Evolutionary conservation across 768 basidiomycete species (phyloP).

Genomic region (Rickenella mellea): DNA sequence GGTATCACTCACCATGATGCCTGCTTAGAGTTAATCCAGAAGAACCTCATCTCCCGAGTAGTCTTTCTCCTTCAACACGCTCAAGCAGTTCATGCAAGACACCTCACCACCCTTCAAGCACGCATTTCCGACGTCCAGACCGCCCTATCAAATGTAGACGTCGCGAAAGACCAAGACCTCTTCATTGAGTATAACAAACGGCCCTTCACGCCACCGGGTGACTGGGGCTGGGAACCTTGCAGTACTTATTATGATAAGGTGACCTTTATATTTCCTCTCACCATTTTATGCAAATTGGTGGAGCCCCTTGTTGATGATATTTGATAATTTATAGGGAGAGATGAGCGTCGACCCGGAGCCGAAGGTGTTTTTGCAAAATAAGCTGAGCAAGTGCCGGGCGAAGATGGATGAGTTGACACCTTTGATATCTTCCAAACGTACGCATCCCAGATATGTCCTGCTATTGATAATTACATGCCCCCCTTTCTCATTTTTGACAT

Average conservation of each 20-base stretch:
- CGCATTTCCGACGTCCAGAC: slow-evolving; percentile 36
- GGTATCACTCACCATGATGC: background rate
- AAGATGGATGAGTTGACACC: slow-evolving; percentile 59
- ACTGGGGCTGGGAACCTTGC: slow-evolving; percentile 74
- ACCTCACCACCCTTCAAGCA: slow-evolving; percentile 49
- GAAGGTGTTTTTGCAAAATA: slow-evolving; percentile 77
- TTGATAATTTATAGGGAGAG: slow-evolving; percentile 29
- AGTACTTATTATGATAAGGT: slow-evolving; percentile 69
- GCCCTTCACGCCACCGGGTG: slow-evolving; percentile 50
- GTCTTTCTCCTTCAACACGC: slow-evolving; percentile 45
- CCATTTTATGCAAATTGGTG: background rate
- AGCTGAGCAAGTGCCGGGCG: slow-evolving; percentile 44
- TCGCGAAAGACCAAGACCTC: slow-evolving; percentile 53
- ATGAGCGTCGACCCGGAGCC: slow-evolving; percentile 61
- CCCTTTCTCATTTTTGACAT: slow-evolving; percentile 4
- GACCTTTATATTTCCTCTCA: slow-evolving; percentile 12
- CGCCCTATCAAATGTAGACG: slow-evolving; percentile 43
- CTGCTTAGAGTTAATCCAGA: slow-evolving; percentile 57
- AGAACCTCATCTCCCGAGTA: slow-evolving; percentile 47
- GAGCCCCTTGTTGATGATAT: slow-evolving; percentile 1
- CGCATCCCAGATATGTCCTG: background rate
- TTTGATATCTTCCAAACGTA: slow-evolving; percentile 43
- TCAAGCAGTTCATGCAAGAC: slow-evolving; percentile 46
- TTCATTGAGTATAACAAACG: slow-evolving; percentile 67
- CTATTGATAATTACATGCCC: background rate